A percentile compares a stretch with the other conserved stretches of the same genome.
phyloP scores from a whole-genome alignment of 345 rosid species.

The Lepidium aucheri region DNA sequence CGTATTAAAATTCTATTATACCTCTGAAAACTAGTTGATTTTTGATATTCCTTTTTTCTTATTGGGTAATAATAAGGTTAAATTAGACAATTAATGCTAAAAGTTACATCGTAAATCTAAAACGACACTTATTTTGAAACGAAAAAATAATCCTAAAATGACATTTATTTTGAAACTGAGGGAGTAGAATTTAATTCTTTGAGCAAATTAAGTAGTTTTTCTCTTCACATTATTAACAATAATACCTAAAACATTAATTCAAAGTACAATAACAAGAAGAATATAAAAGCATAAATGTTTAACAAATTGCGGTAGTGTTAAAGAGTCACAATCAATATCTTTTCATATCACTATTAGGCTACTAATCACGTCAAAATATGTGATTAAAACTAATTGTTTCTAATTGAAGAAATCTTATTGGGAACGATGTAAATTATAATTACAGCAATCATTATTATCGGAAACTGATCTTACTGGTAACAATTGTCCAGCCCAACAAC shows the following conservation, averaged over 20 bases:
- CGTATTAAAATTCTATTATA: no score
- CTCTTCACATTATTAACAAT: not conserved
- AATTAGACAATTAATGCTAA: no score
- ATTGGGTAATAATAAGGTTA: no score
- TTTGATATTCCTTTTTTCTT: no score
- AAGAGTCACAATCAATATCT: constrained; percentile 1
- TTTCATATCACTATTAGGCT: not conserved
- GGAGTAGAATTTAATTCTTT: not conserved
- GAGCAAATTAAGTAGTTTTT: not conserved
- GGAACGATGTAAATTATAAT: constrained; percentile 12
- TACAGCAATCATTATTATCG: constrained; percentile 22
- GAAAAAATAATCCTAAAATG: no score
- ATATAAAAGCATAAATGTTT: not conserved
- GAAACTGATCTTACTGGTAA: constrained; percentile 10
- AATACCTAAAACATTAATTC: not conserved
- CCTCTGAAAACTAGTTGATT: no score
- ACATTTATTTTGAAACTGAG: no score
- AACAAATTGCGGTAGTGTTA: not conserved
- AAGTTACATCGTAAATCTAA: no score
- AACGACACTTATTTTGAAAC: no score
- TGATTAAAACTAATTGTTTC: not conserved
- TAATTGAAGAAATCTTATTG: constrained; percentile 6
- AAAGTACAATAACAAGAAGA: not conserved
- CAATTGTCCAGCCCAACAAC: constrained; percentile 18
- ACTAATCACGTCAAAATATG: not conserved